Conservation (phyloP, 1,284 basidiomycete species). For the Cryptococcus maquisensis region DNA sequence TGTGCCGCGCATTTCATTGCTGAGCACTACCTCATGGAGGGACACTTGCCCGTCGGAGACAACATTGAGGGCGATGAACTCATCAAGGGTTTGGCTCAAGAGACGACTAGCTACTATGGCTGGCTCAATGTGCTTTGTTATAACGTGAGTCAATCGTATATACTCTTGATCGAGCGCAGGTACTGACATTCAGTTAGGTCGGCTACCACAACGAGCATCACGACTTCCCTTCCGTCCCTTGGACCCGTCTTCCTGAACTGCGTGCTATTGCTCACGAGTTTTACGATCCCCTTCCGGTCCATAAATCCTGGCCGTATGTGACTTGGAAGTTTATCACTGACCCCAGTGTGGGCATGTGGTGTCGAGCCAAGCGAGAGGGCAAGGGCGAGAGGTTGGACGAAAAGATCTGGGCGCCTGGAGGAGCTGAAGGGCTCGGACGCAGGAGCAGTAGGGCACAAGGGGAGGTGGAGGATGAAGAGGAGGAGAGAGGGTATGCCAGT, state of each 20-base stretch:
- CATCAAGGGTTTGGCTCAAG: conserved; percentile 57
- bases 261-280: conserved; percentile 82
- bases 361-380: conserved; percentile 51
- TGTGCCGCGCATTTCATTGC: conserved; percentile 97
- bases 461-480: conserved; percentile 23
- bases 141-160: conserved; percentile 61
- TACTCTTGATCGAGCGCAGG: background rate
- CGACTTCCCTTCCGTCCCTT: conserved; percentile 93
- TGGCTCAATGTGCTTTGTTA: conserved; percentile 87
- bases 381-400: conserved; percentile 39
- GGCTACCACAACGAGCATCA: conserved; percentile 99
- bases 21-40: conserved; percentile 92
- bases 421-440: background rate
- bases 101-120: conserved; percentile 97
- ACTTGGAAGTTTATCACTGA: conserved; percentile 91
- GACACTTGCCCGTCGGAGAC: conserved; percentile 48
- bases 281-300: conserved; percentile 81
- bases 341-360: conserved; percentile 66
- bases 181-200: conserved; percentile 54
- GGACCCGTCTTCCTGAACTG: conserved; percentile 87
- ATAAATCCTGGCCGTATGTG: conserved; percentile 91
- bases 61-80: conserved; percentile 27
- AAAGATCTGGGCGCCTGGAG: conserved; percentile 28
- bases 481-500: conserved; percentile 34
- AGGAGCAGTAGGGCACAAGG: background rate